Base-by-base conservation (phyloP, 2,329 filamentous ascomycete species). In the Ceratocystis lukuohia region DNA sequence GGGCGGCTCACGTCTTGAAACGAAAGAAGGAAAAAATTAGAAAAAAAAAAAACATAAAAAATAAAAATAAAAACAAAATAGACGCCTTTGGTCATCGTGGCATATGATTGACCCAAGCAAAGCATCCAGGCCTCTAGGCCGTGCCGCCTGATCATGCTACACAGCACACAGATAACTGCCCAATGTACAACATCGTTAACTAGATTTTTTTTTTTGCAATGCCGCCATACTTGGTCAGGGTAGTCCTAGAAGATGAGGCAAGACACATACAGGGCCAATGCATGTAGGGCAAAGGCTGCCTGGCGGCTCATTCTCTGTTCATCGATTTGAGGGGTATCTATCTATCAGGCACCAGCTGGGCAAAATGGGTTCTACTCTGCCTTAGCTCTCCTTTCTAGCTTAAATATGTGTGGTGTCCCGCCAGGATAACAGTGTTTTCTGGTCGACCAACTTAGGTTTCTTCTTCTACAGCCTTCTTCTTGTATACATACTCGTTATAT, bases 241-340 rank as follows among this genome's bases (percentile, higher is more conserved):
- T 17, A 30, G 8, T 30, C 56, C 56, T 25, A 8, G 28, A 20
- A 59, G 33, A 30, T 20, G 56, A 59, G 25, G 56, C 56, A 59
- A 30, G 17, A 33, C 56, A 59, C 56, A 59, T 59, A 30, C 56
- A 59, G 56, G 56, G 22, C 56, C 56, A 30, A 59, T 59, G 56
- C 12, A 17, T 33, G 30, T n/a, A n/a, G 15, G 5, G 5, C 56
- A 37, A 15, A 59, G 17, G 56, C 28, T 37, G 28, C 28, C 56
- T 59, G 56, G 56, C 56, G 56, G 30, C 17, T 59, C 30, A 53
- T 53, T 12, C 48, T 53, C 48, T 53, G 8, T 28, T 28, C 22
- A 12, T 28, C 5, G 20, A 25, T 53, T 41, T 41, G 37, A 41
- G n/a, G 30, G 56, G 37, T 41, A 41, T n/a, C 56, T 59, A 12